A percentile compares a stretch with the other conserved stretches of the same genome.
These are phyloP conservation scores for Rhodotorula babjevae DNA, from an alignment of 768 basidiomycete species.

Conservation along the genomic window DNA sequence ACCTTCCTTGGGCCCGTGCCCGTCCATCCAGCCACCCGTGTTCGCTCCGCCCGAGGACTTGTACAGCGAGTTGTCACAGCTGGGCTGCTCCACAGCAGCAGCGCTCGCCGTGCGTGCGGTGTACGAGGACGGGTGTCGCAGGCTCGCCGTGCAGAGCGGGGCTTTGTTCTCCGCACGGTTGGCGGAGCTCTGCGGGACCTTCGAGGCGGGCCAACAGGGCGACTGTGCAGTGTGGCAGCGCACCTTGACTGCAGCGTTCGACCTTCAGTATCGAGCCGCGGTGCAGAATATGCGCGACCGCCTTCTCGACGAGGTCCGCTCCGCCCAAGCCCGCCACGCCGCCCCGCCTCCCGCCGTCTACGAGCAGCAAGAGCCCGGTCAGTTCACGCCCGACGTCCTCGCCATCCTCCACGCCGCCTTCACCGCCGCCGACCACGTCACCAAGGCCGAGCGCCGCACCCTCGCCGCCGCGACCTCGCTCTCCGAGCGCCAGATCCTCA, in stretches of 20 bases:
- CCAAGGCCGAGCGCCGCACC: slow-evolving; percentile 11
- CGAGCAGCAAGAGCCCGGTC: neutral
- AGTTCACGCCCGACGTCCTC: slow-evolving; percentile 20
- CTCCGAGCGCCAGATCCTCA: slow-evolving; percentile 19
- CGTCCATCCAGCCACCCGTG: too few species aligned
- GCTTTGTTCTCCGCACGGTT: too few species aligned
- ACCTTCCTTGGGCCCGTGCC: too few species aligned
- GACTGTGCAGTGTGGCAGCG: neutral
- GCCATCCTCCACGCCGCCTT: slow-evolving; percentile 14
- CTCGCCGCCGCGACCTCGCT: slow-evolving; percentile 12
- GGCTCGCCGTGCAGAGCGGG: too few species aligned
- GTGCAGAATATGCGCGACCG: neutral
- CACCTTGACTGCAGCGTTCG: neutral
- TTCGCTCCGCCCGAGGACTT: too few species aligned
- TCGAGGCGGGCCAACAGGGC: too few species aligned
- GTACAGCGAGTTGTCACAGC: too few species aligned
- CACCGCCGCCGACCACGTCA: neutral
- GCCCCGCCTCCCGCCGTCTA: neutral
- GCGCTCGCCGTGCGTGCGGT: too few species aligned
- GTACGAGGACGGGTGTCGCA: too few species aligned
- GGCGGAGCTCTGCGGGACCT: too few species aligned
- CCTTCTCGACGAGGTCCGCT: slow-evolving; percentile 10
- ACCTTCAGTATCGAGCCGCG: neutral
- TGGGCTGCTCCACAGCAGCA: too few species aligned
- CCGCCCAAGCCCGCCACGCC: slow-evolving; percentile 15